Evolutionary conservation across 495 filamentous ascomycete genomes (phyloP).

Genomic region (Daldinia decipiens): DNA sequence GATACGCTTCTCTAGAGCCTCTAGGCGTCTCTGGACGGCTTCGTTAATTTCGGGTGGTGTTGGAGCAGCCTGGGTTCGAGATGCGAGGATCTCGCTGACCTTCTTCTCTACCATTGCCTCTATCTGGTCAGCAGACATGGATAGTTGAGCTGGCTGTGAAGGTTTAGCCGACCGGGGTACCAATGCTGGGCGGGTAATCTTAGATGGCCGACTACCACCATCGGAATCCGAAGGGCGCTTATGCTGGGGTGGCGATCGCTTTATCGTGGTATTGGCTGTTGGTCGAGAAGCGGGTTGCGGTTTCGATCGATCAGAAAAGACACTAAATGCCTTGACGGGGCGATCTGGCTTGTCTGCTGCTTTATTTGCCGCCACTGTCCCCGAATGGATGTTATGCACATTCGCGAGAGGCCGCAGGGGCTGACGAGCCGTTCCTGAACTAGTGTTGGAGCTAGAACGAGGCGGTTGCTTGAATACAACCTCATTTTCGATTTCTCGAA

Average conservation of each 20-base stretch:
- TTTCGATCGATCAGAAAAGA: slow-evolving; percentile 78
- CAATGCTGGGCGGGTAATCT: slow-evolving; percentile 49
- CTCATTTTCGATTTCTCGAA: slow-evolving; percentile 93
- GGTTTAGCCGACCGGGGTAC: slow-evolving; percentile 55
- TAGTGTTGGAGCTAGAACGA: slow-evolving; percentile 60
- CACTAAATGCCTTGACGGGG: slow-evolving; percentile 80
- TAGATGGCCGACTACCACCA: slow-evolving; percentile 49
- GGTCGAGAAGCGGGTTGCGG: slow-evolving; percentile 48
- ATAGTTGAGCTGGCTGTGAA: slow-evolving; percentile 48
- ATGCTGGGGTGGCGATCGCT: slow-evolving; percentile 50
- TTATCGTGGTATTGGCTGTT: slow-evolving; percentile 51
- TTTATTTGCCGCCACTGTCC: slow-evolving; percentile 51
- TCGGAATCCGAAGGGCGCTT: slow-evolving; percentile 60
- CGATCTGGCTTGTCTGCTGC: slow-evolving; percentile 70
- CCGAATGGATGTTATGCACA: slow-evolving; percentile 67
- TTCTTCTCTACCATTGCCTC: slow-evolving; percentile 93
- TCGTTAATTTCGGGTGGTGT: slow-evolving; percentile 71
- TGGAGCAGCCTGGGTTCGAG: slow-evolving; percentile 63
- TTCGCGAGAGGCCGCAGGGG: slow-evolving; percentile 79
- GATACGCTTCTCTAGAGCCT: slow-evolving; percentile 84
- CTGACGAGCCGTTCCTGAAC: slow-evolving; percentile 68
- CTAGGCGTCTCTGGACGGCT: slow-evolving; percentile 80
- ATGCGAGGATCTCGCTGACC: slow-evolving; percentile 86
- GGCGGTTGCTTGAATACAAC: slow-evolving; percentile 80
- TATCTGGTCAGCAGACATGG: slow-evolving; percentile 78